Base-by-base conservation (phyloP, 2,329 filamentous ascomycete genomes). In the Aspergillus sp. region DNA sequence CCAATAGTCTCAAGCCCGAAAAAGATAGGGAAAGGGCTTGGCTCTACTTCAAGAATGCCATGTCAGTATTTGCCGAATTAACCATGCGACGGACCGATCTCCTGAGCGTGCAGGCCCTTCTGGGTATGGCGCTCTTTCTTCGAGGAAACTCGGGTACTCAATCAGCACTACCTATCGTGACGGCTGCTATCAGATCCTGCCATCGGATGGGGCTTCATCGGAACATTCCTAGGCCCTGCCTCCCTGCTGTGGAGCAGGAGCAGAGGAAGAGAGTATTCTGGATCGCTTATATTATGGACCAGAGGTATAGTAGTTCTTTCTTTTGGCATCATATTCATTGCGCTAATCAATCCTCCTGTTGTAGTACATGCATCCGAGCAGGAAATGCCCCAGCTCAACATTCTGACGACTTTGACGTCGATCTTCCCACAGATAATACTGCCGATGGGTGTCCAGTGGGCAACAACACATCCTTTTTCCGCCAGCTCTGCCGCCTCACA, bases 131-230 rank as follows among this genome's bases (percentile, higher is more conserved):
- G 0, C 73, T 96, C 13, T 97, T 96, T 68, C 79, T 97, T 69
- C 87, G 95, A 60, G 91, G 91, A 42, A 96, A 91, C 3, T 90
- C 91, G 0, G 96, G 95, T 56, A 90, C 90, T 0, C 90, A 96
- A 58, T 89, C 90, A 4, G 86, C 88, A 2, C 90, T 93, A 60
- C 83, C 95, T 48, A 78, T 96, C 36, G 83, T 96, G 12, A 88
- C 90, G 2, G 87, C 90, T 19, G 91, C 91, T 4, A 90, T 96
- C 54, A 79, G 90, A 38, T 75, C 94, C 12, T 85, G 90, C 1
- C 90, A 96, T 62, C 93, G 85, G 57, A 95, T 97, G 60, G 91
- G 91, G 10, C 76, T 97, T 31, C 91, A 97, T 69, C 95, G 95
- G 67, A 82, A 86, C 42, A 88, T 89, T 4, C 85, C 85, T 3